A percentile compares a stretch with the other conserved stretches of the same genome.
Conservation (phyloP, 139 green algal species). For the Tetraselmis striata region DNA sequence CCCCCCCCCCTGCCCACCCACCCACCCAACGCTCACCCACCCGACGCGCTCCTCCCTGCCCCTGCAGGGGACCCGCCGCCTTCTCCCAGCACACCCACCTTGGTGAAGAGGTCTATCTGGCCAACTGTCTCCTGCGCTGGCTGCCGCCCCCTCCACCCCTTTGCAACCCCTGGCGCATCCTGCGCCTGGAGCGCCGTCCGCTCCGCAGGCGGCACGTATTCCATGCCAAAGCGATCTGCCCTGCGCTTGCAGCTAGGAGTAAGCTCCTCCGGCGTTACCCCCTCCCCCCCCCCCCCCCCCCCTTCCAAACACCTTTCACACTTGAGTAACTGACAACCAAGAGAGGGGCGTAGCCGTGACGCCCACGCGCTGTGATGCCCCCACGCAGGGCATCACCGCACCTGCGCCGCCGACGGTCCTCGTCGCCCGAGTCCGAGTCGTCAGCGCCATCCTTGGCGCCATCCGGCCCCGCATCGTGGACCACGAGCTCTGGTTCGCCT, state of each 20-base stretch:
- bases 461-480: not conserved
- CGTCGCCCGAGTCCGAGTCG: not conserved
- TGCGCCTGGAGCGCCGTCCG: not conserved
- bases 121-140: not conserved
- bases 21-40: not conserved
- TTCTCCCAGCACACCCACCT: no score
- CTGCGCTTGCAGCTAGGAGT: no score
- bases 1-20: not conserved
- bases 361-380: no score
- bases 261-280: no score
- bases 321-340: no score
- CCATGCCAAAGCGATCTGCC: conserved; percentile 48
- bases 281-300: no score
- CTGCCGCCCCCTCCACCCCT: not conserved
- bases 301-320: no score
- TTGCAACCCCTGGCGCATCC: not conserved
- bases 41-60: not conserved
- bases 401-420: not conserved
- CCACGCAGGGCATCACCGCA: not conserved
- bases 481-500: not conserved
- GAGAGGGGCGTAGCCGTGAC: no score
- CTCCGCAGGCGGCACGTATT: conserved; percentile 46
- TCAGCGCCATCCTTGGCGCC: not conserved
- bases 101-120: conserved; percentile 53
- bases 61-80: no score